Evolutionary conservation across 768 basidiomycete genomes (phyloP).

Genomic region (Coprinellus micaceus): DNA sequence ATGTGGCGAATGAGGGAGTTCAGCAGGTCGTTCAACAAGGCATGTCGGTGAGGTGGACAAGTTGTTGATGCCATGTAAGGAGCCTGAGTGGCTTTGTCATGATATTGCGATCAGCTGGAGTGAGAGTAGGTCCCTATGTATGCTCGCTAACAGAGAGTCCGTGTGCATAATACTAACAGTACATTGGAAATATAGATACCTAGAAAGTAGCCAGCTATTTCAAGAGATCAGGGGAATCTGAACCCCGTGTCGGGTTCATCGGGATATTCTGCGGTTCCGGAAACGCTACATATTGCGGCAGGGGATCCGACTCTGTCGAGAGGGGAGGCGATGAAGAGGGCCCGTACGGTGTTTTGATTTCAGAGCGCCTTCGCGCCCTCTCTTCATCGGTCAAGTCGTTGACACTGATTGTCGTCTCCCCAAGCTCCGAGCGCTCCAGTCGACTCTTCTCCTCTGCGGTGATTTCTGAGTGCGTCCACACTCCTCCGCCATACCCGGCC

Average conservation of each 20-base stretch:
- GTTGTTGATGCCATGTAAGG: no score
- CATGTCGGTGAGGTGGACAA: no score
- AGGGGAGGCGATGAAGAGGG: conserved; percentile 4
- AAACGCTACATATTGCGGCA: conserved; percentile 17
- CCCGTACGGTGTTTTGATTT: conserved; percentile 11
- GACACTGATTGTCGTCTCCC: neutral
- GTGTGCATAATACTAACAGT: no score
- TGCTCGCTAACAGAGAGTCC: no score
- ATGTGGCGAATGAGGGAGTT: neutral
- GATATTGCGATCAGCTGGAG: no score
- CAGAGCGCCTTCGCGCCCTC: conserved; percentile 9
- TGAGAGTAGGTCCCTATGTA: no score
- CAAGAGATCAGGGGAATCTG: neutral
- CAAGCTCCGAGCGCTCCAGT: conserved; percentile 15
- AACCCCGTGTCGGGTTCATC: no score
- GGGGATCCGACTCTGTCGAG: conserved; percentile 8
- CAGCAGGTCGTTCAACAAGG: no score
- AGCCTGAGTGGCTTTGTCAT: no score
- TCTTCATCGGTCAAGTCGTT: conserved; percentile 10
- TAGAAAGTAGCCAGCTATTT: neutral
- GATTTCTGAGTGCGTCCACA: conserved; percentile 33
- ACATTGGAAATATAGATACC: neutral
- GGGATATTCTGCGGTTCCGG: neutral
- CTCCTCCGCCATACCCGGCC: conserved; percentile 32
- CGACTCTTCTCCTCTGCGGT: conserved; percentile 30